Evolutionary conservation across 2,329 filamentous ascomycete genomes (phyloP).

Genomic region (Corynespora cassiicola): DNA sequence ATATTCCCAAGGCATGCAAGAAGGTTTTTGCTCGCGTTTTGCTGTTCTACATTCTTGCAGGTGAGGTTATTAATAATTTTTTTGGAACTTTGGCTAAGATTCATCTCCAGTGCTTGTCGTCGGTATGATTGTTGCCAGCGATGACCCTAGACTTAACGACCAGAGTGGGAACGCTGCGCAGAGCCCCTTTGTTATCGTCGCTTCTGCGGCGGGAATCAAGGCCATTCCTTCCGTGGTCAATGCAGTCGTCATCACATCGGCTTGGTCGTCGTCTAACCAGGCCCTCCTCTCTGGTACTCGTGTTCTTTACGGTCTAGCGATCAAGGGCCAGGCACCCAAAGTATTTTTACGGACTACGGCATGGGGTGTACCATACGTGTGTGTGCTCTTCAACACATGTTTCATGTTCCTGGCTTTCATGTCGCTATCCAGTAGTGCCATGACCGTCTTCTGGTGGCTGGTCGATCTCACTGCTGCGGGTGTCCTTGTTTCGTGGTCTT

Average conservation of each 20-base stretch:
- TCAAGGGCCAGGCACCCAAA: conserved; percentile 58
- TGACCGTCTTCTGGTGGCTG: conserved; percentile 69
- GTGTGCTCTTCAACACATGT: conserved; percentile 39
- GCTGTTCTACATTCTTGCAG: conserved; percentile 57
- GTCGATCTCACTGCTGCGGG: conserved; percentile 68
- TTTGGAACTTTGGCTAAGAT: conserved; percentile 34
- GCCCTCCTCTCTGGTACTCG: conserved; percentile 61
- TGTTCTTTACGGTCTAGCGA: conserved; percentile 54
- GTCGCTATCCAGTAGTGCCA: conserved; percentile 50
- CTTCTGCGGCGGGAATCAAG: conserved; percentile 68
- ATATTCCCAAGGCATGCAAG: conserved; percentile 60
- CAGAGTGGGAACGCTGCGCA: conserved; percentile 39
- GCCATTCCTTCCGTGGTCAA: conserved; percentile 76
- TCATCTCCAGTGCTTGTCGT: conserved; percentile 54
- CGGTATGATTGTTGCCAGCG: conserved; percentile 62
- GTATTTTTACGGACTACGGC: conserved; percentile 55
- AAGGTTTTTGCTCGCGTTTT: conserved; percentile 60
- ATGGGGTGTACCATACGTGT: conserved; percentile 47
- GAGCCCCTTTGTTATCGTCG: conserved; percentile 65
- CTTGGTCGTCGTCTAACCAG: conserved; percentile 72
- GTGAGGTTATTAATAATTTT: conserved; percentile 57
- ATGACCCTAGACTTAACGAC: conserved; percentile 57
- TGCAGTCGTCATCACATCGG: conserved; percentile 74
- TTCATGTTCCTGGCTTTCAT: conserved; percentile 57
- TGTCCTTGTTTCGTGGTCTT: conserved; percentile 60